Conservation (phyloP, 2,329 filamentous ascomycete species). For the Lecanicillium sp. region DNA sequence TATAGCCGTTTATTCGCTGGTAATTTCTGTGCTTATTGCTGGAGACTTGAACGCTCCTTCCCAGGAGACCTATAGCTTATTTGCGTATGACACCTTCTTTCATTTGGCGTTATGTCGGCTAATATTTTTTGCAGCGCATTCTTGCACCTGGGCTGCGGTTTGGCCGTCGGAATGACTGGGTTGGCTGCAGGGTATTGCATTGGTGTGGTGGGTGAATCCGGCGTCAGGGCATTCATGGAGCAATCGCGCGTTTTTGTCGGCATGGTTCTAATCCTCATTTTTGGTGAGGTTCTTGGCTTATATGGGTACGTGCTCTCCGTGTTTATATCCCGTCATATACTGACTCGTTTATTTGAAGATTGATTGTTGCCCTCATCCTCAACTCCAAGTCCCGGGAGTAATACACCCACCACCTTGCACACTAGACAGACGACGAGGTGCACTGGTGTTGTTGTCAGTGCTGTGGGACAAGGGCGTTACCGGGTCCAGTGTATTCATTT, state of each 20-base stretch:
- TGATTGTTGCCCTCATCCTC: slow-evolving; percentile 88
- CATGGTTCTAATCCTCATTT: slow-evolving; percentile 98
- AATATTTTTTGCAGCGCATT: slow-evolving; percentile 55
- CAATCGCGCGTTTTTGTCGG: slow-evolving; percentile 95
- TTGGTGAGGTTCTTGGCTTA: slow-evolving; percentile 91
- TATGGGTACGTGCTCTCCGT: slow-evolving; percentile 65
- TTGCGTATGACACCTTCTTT: slow-evolving; percentile 49
- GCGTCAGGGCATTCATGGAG: slow-evolving; percentile 91
- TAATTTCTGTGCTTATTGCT: slow-evolving; percentile 92
- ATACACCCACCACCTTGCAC: too few species aligned
- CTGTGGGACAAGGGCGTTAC: too few species aligned
- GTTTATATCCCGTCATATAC: neutral
- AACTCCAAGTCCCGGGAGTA: slow-evolving; percentile 74
- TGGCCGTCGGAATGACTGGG: slow-evolving; percentile 87
- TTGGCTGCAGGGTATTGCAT: slow-evolving; percentile 94
- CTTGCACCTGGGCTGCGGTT: slow-evolving; percentile 84
- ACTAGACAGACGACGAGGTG: too few species aligned
- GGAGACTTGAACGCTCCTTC: slow-evolving; percentile 72
- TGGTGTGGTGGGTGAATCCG: slow-evolving; percentile 88
- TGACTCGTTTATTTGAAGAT: slow-evolving; percentile 40
- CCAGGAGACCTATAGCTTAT: slow-evolving; percentile 67
- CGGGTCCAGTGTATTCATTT: too few species aligned
- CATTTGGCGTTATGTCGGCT: slow-evolving; percentile 8
- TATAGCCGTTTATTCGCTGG: slow-evolving; percentile 94
- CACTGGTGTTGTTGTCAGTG: too few species aligned